Conservation (phyloP, 2,329 filamentous ascomycete genomes). For the Zymoseptoria brevis region DNA sequence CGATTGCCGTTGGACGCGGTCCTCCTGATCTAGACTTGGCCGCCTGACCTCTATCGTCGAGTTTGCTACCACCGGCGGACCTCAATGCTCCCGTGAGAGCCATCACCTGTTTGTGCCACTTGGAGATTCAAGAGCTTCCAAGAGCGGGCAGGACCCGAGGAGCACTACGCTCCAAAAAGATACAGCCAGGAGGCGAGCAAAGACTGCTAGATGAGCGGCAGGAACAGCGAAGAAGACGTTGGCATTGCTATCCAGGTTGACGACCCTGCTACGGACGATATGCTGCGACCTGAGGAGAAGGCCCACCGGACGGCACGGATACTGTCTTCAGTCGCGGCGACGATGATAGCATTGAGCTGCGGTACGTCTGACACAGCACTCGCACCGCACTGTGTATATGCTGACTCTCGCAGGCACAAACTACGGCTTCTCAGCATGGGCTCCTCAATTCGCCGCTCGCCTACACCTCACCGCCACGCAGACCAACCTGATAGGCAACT, state of each 20-base stretch:
- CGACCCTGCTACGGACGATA: conserved; percentile 23
- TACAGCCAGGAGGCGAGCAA: neutral
- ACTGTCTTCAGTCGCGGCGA: conserved; percentile 77
- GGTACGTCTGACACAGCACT: conserved; percentile 60
- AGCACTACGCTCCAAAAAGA: neutral
- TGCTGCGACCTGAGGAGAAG: conserved; percentile 33
- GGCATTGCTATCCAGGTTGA: neutral
- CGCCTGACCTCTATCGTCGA: neutral
- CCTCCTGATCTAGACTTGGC: neutral
- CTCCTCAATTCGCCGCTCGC: conserved; percentile 83
- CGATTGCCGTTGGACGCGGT: neutral
- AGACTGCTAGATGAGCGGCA: neutral
- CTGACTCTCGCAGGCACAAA: conserved; percentile 60
- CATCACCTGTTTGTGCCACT: neutral
- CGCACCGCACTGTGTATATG: conserved; percentile 41
- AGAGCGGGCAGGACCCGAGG: neutral
- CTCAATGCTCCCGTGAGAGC: neutral
- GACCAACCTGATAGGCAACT: conserved; percentile 75
- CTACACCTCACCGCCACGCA: conserved; percentile 85
- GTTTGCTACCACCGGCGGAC: neutral
- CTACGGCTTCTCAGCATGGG: conserved; percentile 99
- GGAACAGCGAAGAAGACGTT: neutral
- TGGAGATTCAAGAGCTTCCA: neutral
- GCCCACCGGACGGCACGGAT: conserved; percentile 59
- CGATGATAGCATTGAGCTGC: conserved; percentile 75